Evolutionary conservation across 176 grass and related monocot species (phyloP).

Genomic region (Leersia perrieri): DNA sequence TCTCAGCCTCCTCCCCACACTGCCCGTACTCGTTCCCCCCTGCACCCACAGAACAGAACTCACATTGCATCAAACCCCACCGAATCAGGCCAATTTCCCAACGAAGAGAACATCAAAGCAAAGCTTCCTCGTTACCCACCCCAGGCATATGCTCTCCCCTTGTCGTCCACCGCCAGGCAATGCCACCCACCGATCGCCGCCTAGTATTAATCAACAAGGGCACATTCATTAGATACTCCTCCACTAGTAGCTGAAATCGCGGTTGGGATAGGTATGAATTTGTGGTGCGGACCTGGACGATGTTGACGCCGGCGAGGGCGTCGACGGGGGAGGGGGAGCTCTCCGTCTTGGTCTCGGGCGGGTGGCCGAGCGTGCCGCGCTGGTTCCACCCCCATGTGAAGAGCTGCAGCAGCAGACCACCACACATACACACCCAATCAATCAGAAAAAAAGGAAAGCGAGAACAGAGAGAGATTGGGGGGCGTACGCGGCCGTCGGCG

Average conservation of each 20-base stretch:
- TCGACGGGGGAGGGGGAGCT: slow-evolving; percentile 61
- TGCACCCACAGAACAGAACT: slow-evolving; percentile 23
- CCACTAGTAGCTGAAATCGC: not conserved
- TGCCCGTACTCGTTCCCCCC: slow-evolving; percentile 98
- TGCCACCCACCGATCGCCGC: slow-evolving; percentile 95
- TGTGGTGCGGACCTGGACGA: slow-evolving; percentile 67
- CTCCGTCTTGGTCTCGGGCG: slow-evolving; percentile 68
- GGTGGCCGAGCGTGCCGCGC: slow-evolving; percentile 92
- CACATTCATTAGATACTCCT: too few species aligned
- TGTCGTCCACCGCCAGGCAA: slow-evolving; percentile 90
- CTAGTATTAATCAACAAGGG: too few species aligned
- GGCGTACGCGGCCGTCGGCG: slow-evolving; percentile 56
- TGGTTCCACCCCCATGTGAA: slow-evolving; percentile 99
- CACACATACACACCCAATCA: too few species aligned
- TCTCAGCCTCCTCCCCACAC: slow-evolving; percentile 93
- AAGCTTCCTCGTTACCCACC: slow-evolving; percentile 38
- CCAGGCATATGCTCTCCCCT: slow-evolving; percentile 86
- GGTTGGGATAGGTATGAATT: not conserved
- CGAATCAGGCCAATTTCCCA: too few species aligned
- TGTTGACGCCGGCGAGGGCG: slow-evolving; percentile 66
- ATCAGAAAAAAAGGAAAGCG: not conserved
- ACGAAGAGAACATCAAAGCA: too few species aligned
- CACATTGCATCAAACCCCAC: slow-evolving; percentile 25
- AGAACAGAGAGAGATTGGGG: not conserved
- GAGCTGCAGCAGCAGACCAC: slow-evolving; percentile 48